Conservation (phyloP, 148 eudicot species). For the Mesembryanthemum crystallinum region DNA sequence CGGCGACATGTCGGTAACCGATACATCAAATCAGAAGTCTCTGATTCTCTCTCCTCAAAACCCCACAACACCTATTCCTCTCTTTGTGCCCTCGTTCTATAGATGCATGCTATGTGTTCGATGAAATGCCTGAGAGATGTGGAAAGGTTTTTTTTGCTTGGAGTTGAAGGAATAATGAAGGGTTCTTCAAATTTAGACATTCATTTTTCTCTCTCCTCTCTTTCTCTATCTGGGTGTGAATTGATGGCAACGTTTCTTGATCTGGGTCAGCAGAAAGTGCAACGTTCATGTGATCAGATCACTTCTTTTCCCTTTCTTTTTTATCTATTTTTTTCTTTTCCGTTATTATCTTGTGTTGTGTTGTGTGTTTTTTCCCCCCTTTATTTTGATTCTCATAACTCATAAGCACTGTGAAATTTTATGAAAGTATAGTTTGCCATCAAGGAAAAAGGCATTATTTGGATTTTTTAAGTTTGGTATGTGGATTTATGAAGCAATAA, state of each 20-base stretch:
- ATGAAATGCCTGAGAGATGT: conserved; percentile 31
- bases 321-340: neutral
- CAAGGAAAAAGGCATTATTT: too few relatives aligned
- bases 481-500: too few relatives aligned
- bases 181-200: neutral
- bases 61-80: too few relatives aligned
- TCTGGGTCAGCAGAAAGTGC: conserved; percentile 22
- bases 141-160: conserved; percentile 20
- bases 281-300: conserved; percentile 31
- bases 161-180: conserved; percentile 17
- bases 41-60: neutral
- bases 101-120: conserved; percentile 33
- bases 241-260: conserved; percentile 28
- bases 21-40: conserved; percentile 30
- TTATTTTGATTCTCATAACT: neutral
- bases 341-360: too few relatives aligned
- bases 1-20: conserved; percentile 33
- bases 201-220: neutral
- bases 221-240: conserved; percentile 15
- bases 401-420: neutral
- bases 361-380: neutral
- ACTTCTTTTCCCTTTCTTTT: neutral
- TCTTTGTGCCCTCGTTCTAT: neutral
- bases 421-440: neutral
- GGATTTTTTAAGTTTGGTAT: too few relatives aligned